phyloP scores from a whole-genome alignment of 2,329 filamentous ascomycete species.

The Sarocladium kiliense region DNA sequence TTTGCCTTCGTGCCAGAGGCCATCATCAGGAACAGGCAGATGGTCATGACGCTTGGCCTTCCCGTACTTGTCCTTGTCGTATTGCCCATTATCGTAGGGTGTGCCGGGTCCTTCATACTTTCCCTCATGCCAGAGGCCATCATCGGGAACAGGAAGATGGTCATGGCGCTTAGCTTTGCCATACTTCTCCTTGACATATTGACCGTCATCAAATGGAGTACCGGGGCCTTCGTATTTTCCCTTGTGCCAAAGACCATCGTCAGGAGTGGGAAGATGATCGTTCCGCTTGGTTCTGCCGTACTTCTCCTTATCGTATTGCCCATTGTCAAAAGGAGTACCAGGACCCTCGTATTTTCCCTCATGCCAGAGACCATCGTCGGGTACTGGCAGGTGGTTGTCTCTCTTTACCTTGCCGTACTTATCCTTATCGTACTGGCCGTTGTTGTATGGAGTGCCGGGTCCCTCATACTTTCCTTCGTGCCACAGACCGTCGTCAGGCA shows the following conservation, averaged over 20 bases:
- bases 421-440: conserved; percentile 10
- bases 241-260: no score
- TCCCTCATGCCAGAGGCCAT: conserved; percentile 8
- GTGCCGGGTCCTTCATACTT: conserved; percentile 12
- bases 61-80: no score
- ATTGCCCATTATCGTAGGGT: conserved; percentile 8
- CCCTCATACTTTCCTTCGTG: conserved; percentile 12
- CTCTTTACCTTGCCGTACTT: neutral
- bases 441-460: conserved; percentile 9
- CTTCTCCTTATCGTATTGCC: neutral
- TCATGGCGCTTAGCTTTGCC: no score
- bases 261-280: no score
- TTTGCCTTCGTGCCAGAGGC: conserved; percentile 10
- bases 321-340: conserved; percentile 3
- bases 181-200: neutral
- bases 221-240: conserved; percentile 12
- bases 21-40: no score
- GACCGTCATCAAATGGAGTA: neutral
- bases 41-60: no score
- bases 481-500: conserved; percentile 11
- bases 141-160: no score
- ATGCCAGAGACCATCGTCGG: neutral
- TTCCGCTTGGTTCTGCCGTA: no score
- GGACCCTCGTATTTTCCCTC: conserved; percentile 13
- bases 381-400: no score